Conservation (phyloP, 2,329 filamentous ascomycete genomes). For the Trichophyton mentagrophytes region DNA sequence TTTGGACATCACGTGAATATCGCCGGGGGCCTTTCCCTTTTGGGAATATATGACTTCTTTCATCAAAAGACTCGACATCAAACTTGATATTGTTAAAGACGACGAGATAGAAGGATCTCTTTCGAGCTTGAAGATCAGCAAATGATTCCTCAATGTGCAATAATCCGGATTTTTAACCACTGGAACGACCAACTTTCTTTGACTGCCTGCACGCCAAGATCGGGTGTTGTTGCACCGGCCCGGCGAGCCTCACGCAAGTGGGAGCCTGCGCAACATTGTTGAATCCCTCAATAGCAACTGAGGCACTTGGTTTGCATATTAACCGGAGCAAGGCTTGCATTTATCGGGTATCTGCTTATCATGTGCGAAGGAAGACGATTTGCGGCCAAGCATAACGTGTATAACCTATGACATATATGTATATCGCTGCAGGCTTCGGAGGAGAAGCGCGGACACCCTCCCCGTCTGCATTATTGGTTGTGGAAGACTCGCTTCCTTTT, state of each 20-base stretch:
- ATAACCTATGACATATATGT: background rate
- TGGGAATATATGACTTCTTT: background rate
- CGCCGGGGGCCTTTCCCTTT: background rate
- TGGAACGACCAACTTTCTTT: too few relatives aligned
- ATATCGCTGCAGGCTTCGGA: background rate
- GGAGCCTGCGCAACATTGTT: too few relatives aligned
- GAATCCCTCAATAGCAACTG: too few relatives aligned
- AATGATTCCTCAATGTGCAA: too few relatives aligned
- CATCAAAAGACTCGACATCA: background rate
- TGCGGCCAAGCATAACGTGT: background rate
- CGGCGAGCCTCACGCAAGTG: too few relatives aligned
- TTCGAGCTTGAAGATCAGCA: background rate
- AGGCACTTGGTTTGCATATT: too few relatives aligned
- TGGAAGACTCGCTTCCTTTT: background rate
- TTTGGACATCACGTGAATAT: background rate
- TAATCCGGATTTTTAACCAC: too few relatives aligned
- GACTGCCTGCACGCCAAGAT: too few relatives aligned
- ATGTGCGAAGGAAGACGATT: background rate
- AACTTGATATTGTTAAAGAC: too few relatives aligned
- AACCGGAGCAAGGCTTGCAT: too few relatives aligned
- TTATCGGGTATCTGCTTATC: background rate
- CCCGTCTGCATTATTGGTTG: background rate
- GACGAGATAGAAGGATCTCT: background rate
- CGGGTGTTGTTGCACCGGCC: too few relatives aligned
- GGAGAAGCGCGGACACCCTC: background rate